phyloP scores from a whole-genome alignment of 352 stramenopile genomes.

The Pythium aquatile region DNA sequence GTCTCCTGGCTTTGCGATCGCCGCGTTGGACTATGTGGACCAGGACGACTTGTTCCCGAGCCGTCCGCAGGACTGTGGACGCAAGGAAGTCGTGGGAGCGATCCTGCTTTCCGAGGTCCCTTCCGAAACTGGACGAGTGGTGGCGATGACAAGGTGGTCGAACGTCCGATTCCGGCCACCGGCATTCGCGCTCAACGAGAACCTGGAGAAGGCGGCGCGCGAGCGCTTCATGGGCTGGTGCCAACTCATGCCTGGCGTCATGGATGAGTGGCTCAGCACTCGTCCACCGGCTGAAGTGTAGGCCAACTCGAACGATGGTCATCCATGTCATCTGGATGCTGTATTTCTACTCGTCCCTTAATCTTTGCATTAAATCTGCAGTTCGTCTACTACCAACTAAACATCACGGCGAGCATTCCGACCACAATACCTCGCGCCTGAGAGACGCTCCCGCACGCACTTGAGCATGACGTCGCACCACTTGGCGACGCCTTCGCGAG shows the following conservation, averaged over 20 bases:
- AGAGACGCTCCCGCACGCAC: conserved; percentile 8
- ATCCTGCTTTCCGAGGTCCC: background rate
- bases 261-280: background rate
- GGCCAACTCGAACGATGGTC: background rate
- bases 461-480: conserved; percentile 22
- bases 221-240: background rate
- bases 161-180: conserved; percentile 1
- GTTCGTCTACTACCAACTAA: too few relatives aligned
- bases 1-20: conserved; percentile 2
- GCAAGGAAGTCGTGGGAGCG: conserved; percentile 3
- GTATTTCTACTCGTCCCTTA: too few relatives aligned
- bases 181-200: background rate
- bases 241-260: background rate
- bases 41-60: conserved; percentile 18
- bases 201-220: background rate
- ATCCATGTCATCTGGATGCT: too few relatives aligned
- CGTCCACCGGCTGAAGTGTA: background rate
- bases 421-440: too few relatives aligned
- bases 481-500: conserved; percentile 5
- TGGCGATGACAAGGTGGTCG: conserved; percentile 8
- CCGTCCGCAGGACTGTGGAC: background rate
- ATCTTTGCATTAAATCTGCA: too few relatives aligned
- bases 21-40: conserved; percentile 16
- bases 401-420: too few relatives aligned
- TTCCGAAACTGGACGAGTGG: background rate